phyloP scores from a whole-genome alignment of 306 rosid genomes.

The Abrus pulchellus region DNA sequence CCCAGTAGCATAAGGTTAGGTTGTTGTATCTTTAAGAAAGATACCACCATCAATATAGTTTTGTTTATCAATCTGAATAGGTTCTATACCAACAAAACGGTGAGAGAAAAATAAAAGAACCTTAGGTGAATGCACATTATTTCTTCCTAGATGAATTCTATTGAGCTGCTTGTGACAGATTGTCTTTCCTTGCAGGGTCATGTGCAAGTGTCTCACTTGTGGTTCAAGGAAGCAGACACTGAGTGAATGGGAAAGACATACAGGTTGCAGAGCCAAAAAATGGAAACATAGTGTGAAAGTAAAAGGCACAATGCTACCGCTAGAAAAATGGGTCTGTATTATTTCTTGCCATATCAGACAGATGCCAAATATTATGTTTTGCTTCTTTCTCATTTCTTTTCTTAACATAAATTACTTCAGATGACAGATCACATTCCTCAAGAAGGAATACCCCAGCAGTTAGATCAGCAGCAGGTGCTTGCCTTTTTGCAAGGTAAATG shows the following conservation, averaged over 20 bases:
- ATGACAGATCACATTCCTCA: constrained; percentile 66
- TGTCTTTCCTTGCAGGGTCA: constrained; percentile 63
- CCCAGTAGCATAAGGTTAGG: neutral
- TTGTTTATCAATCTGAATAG: constrained; percentile 34
- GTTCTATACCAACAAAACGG: constrained; percentile 7
- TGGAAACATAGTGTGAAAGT: constrained; percentile 98
- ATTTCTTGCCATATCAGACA: constrained; percentile 19
- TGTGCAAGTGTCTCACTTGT: constrained; percentile 87
- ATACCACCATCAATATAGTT: constrained; percentile 17
- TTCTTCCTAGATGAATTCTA: constrained; percentile 25
- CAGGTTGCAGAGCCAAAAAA: constrained; percentile 96
- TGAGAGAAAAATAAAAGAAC: constrained; percentile 6
- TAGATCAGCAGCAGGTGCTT: constrained; percentile 77
- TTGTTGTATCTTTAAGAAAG: constrained; percentile 22
- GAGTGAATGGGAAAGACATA: constrained; percentile 94
- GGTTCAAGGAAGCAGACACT: constrained; percentile 82
- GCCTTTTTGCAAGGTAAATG: constrained; percentile 78
- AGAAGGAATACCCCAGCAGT: constrained; percentile 58
- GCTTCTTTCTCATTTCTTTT: constrained; percentile 41
- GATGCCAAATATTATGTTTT: constrained; percentile 16
- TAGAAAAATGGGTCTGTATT: constrained; percentile 94
- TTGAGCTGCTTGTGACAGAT: constrained; percentile 45
- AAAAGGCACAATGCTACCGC: constrained; percentile 81
- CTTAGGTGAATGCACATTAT: constrained; percentile 21
- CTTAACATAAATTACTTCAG: constrained; percentile 60